Conservation (phyloP, 768 basidiomycete genomes). For the Daedaleopsis nitida region DNA sequence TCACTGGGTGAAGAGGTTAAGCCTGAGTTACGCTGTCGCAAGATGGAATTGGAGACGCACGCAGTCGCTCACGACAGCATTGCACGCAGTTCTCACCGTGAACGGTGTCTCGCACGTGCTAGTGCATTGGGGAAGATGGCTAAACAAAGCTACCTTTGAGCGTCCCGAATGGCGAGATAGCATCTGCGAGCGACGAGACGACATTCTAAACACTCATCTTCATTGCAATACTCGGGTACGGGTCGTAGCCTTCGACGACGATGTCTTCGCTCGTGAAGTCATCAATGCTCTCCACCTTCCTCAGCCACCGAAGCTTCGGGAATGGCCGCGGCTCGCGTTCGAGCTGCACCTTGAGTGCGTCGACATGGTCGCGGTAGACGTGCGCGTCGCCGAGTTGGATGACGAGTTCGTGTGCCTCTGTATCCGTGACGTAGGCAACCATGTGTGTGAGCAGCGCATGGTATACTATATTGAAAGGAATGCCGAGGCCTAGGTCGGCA, state of each 20-base stretch:
- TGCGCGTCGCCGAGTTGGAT: conserved; percentile 98
- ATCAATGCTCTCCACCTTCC: conserved; percentile 74
- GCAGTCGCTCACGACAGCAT: too few species aligned
- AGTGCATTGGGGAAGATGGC: too few species aligned
- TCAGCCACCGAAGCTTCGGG: conserved; percentile 75
- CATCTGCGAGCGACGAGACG: too few species aligned
- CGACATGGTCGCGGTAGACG: conserved; percentile 91
- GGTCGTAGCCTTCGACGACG: not conserved
- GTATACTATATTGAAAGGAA: conserved; percentile 99
- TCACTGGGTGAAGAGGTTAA: too few species aligned
- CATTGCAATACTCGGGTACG: conserved; percentile 52
- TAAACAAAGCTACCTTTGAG: too few species aligned
- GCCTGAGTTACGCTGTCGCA: too few species aligned
- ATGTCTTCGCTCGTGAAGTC: conserved; percentile 48
- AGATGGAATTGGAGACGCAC: too few species aligned
- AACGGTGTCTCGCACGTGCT: too few species aligned
- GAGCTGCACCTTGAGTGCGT: conserved; percentile 83
- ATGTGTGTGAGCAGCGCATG: conserved; percentile 97
- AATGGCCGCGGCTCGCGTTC: conserved; percentile 77
- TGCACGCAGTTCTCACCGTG: too few species aligned
- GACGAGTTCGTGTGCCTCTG: conserved; percentile 85
- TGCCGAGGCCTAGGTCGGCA: conserved; percentile 94
- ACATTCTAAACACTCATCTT: conserved; percentile 92
- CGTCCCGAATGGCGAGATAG: too few species aligned
- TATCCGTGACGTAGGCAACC: conserved; percentile 91